These are phyloP conservation scores for Coleophoma crateriformis DNA, from an alignment of 2,329 filamentous ascomycete species.

Conservation along the genomic window DNA sequence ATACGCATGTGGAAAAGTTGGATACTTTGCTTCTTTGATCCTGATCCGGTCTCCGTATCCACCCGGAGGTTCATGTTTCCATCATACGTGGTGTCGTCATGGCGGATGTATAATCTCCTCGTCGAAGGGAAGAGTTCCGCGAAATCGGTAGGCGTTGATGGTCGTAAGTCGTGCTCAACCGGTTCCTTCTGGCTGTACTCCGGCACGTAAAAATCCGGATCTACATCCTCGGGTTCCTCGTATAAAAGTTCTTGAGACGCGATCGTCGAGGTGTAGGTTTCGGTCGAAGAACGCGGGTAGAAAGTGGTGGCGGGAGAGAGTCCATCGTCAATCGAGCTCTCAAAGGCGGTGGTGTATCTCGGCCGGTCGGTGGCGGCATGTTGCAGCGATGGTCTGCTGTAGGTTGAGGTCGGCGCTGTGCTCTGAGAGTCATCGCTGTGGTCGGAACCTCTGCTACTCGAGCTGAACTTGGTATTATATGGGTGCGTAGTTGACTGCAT, in stretches of 20 bases:
- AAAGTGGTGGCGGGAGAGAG: constrained; percentile 17
- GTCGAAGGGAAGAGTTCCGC: constrained; percentile 80
- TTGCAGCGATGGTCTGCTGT: constrained; percentile 24
- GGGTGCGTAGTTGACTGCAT: constrained; percentile 20
- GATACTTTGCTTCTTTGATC: constrained; percentile 53
- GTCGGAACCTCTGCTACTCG: constrained; percentile 33
- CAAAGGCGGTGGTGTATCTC: constrained; percentile 8
- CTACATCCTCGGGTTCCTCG: constrained; percentile 40
- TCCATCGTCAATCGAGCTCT: constrained; percentile 7
- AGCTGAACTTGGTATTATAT: constrained; percentile 19
- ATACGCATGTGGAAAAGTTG: constrained; percentile 91
- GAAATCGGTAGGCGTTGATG: constrained; percentile 79
- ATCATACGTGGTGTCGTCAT: constrained; percentile 85
- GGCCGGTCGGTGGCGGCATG: constrained; percentile 9
- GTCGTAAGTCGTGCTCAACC: constrained; percentile 60
- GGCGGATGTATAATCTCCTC: constrained; percentile 73
- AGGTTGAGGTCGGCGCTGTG: constrained; percentile 41
- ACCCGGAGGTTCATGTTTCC: constrained; percentile 96
- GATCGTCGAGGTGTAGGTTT: constrained; percentile 75
- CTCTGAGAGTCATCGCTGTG: constrained; percentile 40
- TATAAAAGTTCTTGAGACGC: constrained; percentile 49
- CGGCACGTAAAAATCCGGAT: constrained; percentile 25
- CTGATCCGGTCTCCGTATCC: constrained; percentile 64
- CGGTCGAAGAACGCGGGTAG: constrained; percentile 35
- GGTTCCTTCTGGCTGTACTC: constrained; percentile 40